Base-by-base conservation (phyloP, 2,329 filamentous ascomycete species). In the Pestalotiopsis sp. region DNA sequence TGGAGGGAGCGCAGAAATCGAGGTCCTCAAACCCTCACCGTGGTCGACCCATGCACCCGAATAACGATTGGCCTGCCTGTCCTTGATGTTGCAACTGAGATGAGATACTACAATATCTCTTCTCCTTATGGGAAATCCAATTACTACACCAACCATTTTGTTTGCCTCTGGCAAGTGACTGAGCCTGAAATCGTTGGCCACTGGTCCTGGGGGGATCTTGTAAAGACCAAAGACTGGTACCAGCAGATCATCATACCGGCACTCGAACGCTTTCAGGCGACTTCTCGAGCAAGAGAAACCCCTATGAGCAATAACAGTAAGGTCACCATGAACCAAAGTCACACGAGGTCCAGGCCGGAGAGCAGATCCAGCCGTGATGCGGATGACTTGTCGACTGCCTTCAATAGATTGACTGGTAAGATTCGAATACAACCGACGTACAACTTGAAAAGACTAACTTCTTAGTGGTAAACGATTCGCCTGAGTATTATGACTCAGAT, bases 111-210 rank as follows among this genome's bases (percentile, higher is more conserved):
- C 41, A 3, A 45, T 20, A 64, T 64, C 12, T 1, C 17, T 7
- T 23, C 20, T 20, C 61, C 36, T 49, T 64, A 64, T 14, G 31
- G 31, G 2, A 41, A 25, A 2, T 41, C 2, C n/a, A 17, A 64
- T 41, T 49, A 64, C n/a, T 64, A 64, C 38, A 27, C 9, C 14
- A 13, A 64, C 38, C 36, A 64, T n/a, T 49, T 17, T 49, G 38
- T 64, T 17, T 64, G 61, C 3, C 61, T 64, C 4, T 64, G 61
- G 61, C 17, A 64, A 64, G 61, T 64, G 31, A 64, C 61, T 11
- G 7, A 41, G 20, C 9, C 61, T 25, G 61, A 64, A 27, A 49
- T 64, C 38, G 39, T 64, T 45, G 36, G 11, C 25, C 61, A 64
- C 25, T 49, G 17, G 61, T 6, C 31, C 31, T 64, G 61, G 61